Conservation (phyloP, 768 basidiomycete species). For the Naganishia antarctica region DNA sequence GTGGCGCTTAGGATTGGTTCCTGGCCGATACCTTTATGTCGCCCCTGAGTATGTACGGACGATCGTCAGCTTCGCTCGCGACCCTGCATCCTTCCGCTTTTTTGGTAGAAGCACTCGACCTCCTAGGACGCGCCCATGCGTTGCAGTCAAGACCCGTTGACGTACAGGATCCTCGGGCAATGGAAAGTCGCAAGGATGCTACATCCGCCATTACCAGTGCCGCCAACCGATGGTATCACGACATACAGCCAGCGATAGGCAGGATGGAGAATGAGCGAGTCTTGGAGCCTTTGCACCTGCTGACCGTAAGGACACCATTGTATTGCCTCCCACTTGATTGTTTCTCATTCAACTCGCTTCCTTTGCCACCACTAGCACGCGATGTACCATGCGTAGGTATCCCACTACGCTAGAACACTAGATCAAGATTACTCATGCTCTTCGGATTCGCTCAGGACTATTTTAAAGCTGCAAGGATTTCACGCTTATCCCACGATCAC, state of each 20-base stretch:
- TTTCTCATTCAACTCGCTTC: background rate
- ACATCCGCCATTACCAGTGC: constrained; percentile 36
- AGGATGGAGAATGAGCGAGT: constrained; percentile 28
- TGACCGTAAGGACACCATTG: constrained; percentile 37
- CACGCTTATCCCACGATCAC: constrained; percentile 43
- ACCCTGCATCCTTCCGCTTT: constrained; percentile 40
- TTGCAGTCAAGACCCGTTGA: constrained; percentile 40
- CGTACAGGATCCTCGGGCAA: constrained; percentile 37
- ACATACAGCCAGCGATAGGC: constrained; percentile 29
- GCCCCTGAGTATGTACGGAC: constrained; percentile 33
- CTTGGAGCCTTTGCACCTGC: constrained; percentile 30
- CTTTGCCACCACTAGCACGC: constrained; percentile 34
- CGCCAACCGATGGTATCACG: constrained; percentile 38
- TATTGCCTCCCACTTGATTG: too few relatives aligned
- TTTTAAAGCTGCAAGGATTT: constrained; percentile 45
- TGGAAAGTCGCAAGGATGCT: constrained; percentile 37
- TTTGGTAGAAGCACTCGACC: constrained; percentile 44
- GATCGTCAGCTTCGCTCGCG: constrained; percentile 17
- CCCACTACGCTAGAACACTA: too few relatives aligned
- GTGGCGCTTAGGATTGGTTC: constrained; percentile 36
- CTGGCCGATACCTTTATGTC: constrained; percentile 39
- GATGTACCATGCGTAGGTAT: constrained; percentile 43
- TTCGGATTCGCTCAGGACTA: constrained; percentile 32
- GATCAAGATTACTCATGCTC: too few relatives aligned
- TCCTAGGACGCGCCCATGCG: constrained; percentile 42